These are phyloP conservation scores for Aspergillus indologenus DNA, from an alignment of 495 filamentous ascomycete genomes.

Conservation along the genomic window DNA sequence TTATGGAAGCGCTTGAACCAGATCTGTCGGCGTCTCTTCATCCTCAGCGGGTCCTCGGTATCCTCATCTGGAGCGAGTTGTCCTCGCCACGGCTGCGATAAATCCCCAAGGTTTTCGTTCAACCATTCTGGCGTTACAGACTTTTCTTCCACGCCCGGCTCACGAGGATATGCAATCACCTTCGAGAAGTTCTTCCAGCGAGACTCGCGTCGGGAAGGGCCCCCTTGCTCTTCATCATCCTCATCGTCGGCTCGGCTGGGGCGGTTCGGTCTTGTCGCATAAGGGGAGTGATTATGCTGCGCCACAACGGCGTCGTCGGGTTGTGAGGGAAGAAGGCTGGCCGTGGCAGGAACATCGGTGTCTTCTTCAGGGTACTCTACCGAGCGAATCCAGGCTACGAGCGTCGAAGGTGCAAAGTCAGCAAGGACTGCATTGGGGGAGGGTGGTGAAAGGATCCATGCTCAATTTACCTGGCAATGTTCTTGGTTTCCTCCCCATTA, in stretches of 20 bases:
- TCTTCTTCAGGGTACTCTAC: conserved; percentile 31
- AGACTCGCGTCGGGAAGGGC: conserved; percentile 41
- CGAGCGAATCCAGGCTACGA: conserved; percentile 40
- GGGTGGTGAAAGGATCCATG: neutral
- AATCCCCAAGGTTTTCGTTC: conserved; percentile 52
- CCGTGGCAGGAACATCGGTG: conserved; percentile 29
- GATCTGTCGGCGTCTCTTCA: conserved; percentile 43
- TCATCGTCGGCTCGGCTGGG: conserved; percentile 14
- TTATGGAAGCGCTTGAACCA: conserved; percentile 56
- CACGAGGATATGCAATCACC: conserved; percentile 51
- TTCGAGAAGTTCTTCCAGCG: conserved; percentile 61
- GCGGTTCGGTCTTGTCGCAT: conserved; percentile 29
- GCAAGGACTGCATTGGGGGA: conserved; percentile 2
- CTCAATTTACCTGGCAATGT: conserved; percentile 33
- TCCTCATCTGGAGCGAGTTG: conserved; percentile 34
- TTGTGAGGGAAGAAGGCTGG: conserved; percentile 38
- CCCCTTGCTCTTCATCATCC: conserved; percentile 16
- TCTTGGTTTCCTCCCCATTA: conserved; percentile 17
- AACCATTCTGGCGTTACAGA: conserved; percentile 58
- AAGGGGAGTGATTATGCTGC: conserved; percentile 58
- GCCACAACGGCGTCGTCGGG: conserved; percentile 53
- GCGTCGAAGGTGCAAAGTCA: conserved; percentile 7
- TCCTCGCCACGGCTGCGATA: conserved; percentile 57
- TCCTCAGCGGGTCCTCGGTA: conserved; percentile 47
- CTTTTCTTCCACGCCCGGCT: conserved; percentile 44